phyloP scores from a whole-genome alignment of 1,284 basidiomycete species.

The Trichosporon sp. region DNA sequence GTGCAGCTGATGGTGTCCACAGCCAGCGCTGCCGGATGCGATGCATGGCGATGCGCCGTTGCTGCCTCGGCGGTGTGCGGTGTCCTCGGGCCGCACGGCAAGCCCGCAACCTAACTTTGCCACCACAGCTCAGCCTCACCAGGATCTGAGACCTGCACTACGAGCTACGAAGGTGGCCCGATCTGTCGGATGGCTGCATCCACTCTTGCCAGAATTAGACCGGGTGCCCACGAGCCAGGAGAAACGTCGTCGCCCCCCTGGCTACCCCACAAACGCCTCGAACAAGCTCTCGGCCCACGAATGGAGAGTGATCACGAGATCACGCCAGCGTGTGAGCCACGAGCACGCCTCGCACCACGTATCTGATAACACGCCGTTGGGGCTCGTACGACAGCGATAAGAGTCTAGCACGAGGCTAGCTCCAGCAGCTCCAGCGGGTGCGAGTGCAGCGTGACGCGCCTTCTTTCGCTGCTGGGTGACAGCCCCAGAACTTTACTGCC shows the following conservation, averaged over 20 bases:
- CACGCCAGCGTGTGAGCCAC: background rate
- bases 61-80: too few species aligned
- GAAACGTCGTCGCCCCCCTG: background rate
- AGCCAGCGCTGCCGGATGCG: background rate
- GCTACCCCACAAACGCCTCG: background rate
- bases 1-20: background rate
- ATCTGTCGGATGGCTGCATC: too few species aligned
- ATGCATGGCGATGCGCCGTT: background rate
- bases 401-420: background rate
- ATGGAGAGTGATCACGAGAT: background rate
- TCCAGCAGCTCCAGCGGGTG: background rate
- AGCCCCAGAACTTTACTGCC: background rate
- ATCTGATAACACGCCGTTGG: background rate
- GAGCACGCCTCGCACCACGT: background rate
- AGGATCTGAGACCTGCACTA: too few species aligned
- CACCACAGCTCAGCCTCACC: background rate
- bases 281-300: background rate
- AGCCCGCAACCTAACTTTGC: background rate
- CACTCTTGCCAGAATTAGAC: background rate
- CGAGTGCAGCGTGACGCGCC: background rate
- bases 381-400: background rate
- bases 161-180: too few species aligned
- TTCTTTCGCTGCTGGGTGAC: background rate
- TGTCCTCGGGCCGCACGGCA: too few species aligned
- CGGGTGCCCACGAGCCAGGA: too few species aligned